Evolutionary conservation across 495 filamentous ascomycete genomes (phyloP), one percentile per base, ranked within the genome.

Genomic region (Umbilicaria muhlenbergii): DNA sequence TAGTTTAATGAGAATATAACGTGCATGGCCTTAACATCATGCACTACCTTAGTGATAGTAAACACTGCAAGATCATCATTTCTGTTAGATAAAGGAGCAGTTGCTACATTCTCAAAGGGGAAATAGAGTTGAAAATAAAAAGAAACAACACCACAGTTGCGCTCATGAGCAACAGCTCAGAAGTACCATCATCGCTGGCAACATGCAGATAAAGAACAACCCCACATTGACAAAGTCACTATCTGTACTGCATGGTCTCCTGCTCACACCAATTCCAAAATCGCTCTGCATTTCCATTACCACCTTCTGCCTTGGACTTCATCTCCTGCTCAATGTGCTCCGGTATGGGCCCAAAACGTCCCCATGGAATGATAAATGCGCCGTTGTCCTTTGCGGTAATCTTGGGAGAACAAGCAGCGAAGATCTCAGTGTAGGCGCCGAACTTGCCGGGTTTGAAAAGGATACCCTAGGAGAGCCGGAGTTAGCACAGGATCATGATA

Each of bases 391-490:
- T 50, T 3, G 18, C 11, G 13, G 51, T 61, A 18, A 68, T 37
- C 17, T 66, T 53, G 1, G 61, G 61, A 1, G 60, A 58, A 5
- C 68, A 40, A 4, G 58, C 64, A n/a, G 65, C 61, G 46, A 58
- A 68, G 8, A 68, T 49, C 49, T 64, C 59, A 11, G 61, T 67
- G 36, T 68, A 70, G 11, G 66, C 67, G 2, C 65, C 66, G 44
- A 55, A 58, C 15, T 57, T 51, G 0, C 61, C 50, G 3, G 45
- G 38, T 41, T 67, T 53, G 36, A 64, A 48, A 38, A 59, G 28
- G 7, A 55, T 28, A 43, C 42, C 33, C 45, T 47, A 36, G 19
- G 52, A 40, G 19, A n/a, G 49, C 11, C 18, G 14, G n/a, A 12
- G 18, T 46, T 44, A 54, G 38, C 21, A 15, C 19, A 32, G 16